These are phyloP conservation scores for Phytophthora cactorum DNA, from an alignment of 352 stramenopile species.

Conservation along the genomic window DNA sequence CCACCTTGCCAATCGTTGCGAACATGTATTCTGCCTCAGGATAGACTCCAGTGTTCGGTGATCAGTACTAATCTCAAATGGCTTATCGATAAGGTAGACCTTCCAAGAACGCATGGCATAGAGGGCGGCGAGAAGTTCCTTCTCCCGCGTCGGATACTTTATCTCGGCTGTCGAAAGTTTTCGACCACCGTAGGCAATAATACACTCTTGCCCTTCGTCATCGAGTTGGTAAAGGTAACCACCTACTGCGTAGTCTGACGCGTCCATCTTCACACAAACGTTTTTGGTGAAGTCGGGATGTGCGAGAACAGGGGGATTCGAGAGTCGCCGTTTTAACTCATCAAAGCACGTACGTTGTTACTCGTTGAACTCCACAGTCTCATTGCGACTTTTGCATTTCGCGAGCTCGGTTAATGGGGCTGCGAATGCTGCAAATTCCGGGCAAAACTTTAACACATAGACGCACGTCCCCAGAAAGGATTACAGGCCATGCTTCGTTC, in stretches of 20 bases:
- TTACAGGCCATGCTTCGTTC: constrained; percentile 5
- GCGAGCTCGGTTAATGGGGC: not conserved
- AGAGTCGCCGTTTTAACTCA: not conserved
- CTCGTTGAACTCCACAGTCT: not conserved
- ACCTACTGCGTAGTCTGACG: constrained; percentile 4
- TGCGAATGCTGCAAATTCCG: not conserved
- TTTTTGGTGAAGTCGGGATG: not conserved
- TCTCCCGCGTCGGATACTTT: constrained; percentile 8
- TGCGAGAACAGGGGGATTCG: not conserved
- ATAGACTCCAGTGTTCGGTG: not conserved
- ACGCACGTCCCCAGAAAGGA: constrained; percentile 11
- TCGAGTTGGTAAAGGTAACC: constrained; percentile 11
- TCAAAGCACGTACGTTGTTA: not conserved
- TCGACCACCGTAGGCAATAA: not conserved
- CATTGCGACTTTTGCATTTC: not conserved
- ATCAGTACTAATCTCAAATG: not conserved
- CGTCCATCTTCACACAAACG: constrained; percentile 2
- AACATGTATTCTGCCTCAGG: not conserved
- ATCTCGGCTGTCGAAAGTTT: not conserved
- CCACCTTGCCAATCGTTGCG: constrained; percentile 1
- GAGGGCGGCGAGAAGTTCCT: constrained; percentile 6
- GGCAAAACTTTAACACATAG: constrained; percentile 18
- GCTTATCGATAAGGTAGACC: not conserved
- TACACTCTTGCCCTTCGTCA: not conserved
- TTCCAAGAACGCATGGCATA: not conserved